A percentile compares a stretch with the other conserved stretches of the same genome.
These are phyloP conservation scores for Naganishia randhawae DNA, from an alignment of 768 basidiomycete species.

Conservation along the genomic window DNA sequence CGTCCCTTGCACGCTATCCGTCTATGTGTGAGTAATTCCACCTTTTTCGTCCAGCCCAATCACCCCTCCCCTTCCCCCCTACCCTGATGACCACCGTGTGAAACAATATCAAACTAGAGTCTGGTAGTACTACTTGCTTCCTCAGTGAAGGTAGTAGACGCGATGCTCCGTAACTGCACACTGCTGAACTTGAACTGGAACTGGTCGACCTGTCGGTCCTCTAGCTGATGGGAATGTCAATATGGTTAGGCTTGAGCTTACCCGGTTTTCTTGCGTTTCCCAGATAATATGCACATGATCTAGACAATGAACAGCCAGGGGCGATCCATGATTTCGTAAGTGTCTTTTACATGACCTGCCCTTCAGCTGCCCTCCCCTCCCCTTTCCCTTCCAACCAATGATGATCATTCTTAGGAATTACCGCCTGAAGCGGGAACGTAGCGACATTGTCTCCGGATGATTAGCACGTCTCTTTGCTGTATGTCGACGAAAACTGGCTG, in stretches of 20 bases:
- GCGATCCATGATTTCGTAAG: neutral
- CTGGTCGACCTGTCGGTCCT: constrained; percentile 10
- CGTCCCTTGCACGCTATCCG: neutral
- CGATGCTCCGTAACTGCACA: constrained; percentile 24
- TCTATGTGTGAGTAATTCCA: neutral
- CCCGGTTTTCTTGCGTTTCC: neutral
- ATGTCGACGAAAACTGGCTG: constrained; percentile 30
- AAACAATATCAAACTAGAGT: constrained; percentile 23
- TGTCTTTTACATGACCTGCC: neutral
- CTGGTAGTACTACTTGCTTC: constrained; percentile 25
- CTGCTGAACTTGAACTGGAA: constrained; percentile 20
- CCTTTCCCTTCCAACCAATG: neutral
- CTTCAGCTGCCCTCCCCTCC: neutral
- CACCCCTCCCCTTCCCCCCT: neutral
- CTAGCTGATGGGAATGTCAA: neutral
- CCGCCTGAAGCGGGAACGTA: constrained; percentile 25
- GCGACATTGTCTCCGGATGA: constrained; percentile 25
- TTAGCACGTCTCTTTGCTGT: constrained; percentile 22
- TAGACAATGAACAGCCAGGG: neutral
- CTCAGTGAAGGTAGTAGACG: constrained; percentile 25
- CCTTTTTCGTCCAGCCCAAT: neutral
- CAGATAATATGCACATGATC: neutral
- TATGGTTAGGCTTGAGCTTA: neutral
- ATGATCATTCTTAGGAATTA: constrained; percentile 25
- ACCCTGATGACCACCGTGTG: constrained; percentile 23